Evolutionary conservation across 192 early-diverging fungal species (phyloP), one percentile per base, ranked within the genome.

Genomic region (Dissophora ornata): DNA sequence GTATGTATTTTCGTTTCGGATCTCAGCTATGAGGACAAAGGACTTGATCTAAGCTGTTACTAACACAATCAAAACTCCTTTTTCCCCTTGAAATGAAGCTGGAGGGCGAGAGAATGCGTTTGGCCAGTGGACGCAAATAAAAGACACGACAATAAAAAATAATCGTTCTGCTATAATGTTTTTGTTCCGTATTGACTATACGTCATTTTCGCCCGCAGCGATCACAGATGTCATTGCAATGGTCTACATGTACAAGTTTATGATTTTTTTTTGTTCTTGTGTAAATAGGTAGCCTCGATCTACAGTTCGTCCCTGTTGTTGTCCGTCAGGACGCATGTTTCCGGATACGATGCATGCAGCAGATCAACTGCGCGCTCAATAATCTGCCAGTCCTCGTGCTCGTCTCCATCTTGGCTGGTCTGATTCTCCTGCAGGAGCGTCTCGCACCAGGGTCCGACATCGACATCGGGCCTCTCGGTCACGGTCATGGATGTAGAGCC

Each of bases 101-200:
- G 45, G 84, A 86, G 62, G 80, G 80, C 21, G 84, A 86, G 57
- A 71, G 80, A 48, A 52, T 50, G 50, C 80, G 82, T 48, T 38
- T 84, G 50, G 64, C 70, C 34, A 82, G 64, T 46, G 65, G 57
- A 50, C 67, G 75, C 63, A 69, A 67, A 67, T 75, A 81, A 55
- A 40, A 38, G 25, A 42, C 25, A 30, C 15, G 9, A 26, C 2
- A 46, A 57, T 34, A 49, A 78, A 67, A n/a, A n/a, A 69, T 13
- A 45, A 51, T 57, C 47, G 21, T 13, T 30, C 41, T 7, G 44
- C 60, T 34, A 49, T 38, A 5, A 38, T 12, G 36, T 38, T 38
- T 5, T 38, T 38, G 36, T 38, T 38, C 36, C 13, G 7, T 38
- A 38, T 38, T 38, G 36, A n/a, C n/a, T n/a, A n/a, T n/a, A n/a